Evolutionary conservation across 169 alveolate species (phyloP), one percentile per base, ranked within the genome.

Genomic region (Theileria annulata): DNA sequence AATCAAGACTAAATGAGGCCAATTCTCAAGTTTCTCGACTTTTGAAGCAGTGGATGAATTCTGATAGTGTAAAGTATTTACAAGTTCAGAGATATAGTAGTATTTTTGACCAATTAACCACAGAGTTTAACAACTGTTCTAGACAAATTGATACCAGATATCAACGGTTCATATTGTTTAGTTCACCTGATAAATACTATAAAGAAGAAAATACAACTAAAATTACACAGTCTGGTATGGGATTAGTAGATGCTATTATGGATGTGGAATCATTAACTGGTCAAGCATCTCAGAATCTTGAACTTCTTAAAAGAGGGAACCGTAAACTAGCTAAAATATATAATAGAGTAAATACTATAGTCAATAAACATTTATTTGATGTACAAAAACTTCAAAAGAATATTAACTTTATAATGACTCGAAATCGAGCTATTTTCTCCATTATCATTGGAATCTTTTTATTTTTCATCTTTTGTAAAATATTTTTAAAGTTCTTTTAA

Each of bases 261-360:
- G 90, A 83, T 42, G 81, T 83, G 17, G 90, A 83, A 60, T 83
- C 90, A 48, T 77, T 83, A 25, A 75, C 87, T 9, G 86, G 77
- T 31, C 86, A 83, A 71, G 90, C 90, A 6, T 15, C 25, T 3
- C 51, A 69, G 25, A 83, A 76, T 63, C 66, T 83, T 19, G 77
- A 63, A 0, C 42, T 76, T 9, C 51, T 76, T 33, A 54, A 59
- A 23, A 66, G 33, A 35, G 85, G 86, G 2, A 83, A 83, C 60
- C 49, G 63, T 1, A 48, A 77, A 9, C 47, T 83, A 59, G 42
- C 56, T 0, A 37, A 47, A 15, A 69, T 75, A 13, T 56, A 69
- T 21, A 72, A 49, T n/a, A 19, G 81, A 54, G 49, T 83, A 5
- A 76, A 83, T 56, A 70, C 81, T 2, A 83, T 83, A 82, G 80